These are phyloP conservation scores for Fusarium illudens DNA, from an alignment of 2,329 filamentous ascomycete species.

Conservation along the genomic window DNA sequence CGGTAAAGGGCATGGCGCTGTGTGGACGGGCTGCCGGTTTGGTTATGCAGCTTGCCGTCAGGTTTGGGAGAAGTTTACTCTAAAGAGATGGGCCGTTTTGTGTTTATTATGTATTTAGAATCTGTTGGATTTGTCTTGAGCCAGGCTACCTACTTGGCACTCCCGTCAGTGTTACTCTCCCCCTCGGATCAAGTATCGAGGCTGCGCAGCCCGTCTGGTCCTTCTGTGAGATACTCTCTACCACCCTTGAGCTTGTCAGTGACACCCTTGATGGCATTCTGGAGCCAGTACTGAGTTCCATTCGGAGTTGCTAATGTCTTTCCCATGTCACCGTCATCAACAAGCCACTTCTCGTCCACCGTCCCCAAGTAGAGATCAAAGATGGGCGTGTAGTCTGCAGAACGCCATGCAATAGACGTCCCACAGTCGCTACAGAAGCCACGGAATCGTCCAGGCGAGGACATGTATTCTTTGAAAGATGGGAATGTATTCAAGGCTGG, in stretches of 20 bases:
- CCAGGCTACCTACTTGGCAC: too few relatives aligned
- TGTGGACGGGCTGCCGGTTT: too few relatives aligned
- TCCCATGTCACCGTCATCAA: neutral
- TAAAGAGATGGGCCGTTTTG: too few relatives aligned
- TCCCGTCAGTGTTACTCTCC: too few relatives aligned
- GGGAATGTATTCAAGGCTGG: constrained; percentile 1
- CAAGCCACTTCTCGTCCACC: constrained; percentile 19
- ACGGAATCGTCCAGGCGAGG: constrained; percentile 13
- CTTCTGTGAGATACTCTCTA: constrained; percentile 12
- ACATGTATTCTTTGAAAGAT: constrained; percentile 15
- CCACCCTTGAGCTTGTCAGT: constrained; percentile 22
- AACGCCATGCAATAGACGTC: constrained; percentile 19
- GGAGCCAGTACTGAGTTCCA: constrained; percentile 24
- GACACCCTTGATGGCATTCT: constrained; percentile 13
- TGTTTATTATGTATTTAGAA: too few relatives aligned
- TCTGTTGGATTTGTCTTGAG: too few relatives aligned
- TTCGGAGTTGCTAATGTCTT: constrained; percentile 12
- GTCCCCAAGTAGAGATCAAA: constrained; percentile 24
- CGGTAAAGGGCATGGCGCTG: too few relatives aligned
- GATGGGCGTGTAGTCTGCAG: constrained; percentile 13
- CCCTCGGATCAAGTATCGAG: neutral
- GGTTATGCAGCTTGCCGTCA: too few relatives aligned
- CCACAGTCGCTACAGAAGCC: constrained; percentile 19
- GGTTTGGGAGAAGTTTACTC: too few relatives aligned
- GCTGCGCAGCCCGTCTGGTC: constrained; percentile 55